These are phyloP conservation scores for Sporothrix humicola DNA, from an alignment of 2,329 filamentous ascomycete species.

Conservation along the genomic window DNA sequence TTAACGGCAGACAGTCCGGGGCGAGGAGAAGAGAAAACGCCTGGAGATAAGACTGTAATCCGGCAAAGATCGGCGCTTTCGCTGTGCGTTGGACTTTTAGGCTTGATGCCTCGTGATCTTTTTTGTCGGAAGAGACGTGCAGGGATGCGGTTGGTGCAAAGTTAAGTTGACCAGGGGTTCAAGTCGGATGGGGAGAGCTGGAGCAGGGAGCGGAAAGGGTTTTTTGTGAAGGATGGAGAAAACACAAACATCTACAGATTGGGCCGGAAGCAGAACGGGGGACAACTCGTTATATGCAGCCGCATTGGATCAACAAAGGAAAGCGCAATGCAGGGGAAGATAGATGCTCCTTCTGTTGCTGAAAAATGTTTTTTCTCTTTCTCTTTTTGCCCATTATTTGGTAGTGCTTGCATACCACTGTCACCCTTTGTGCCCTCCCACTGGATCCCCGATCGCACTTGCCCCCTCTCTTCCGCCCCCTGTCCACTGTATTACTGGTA, in stretches of 20 bases:
- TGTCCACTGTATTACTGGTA: background rate
- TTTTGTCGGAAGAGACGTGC: slow-evolving; percentile 6
- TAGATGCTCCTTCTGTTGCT: slow-evolving; percentile 8
- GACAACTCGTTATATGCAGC: slow-evolving; percentile 17
- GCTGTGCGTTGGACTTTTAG: background rate
- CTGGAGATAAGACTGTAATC: slow-evolving; percentile 24
- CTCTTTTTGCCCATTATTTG: background rate
- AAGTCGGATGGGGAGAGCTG: background rate
- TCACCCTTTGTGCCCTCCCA: slow-evolving; percentile 5
- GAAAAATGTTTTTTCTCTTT: slow-evolving; percentile 7
- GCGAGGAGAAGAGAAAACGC: background rate
- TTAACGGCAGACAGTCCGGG: background rate
- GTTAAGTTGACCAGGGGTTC: background rate
- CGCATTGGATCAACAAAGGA: slow-evolving; percentile 12
- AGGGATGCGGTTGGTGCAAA: background rate
- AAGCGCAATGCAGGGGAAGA: slow-evolving; percentile 15
- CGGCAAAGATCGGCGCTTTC: slow-evolving; percentile 26
- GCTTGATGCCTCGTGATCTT: slow-evolving; percentile 13
- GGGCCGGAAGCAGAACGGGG: slow-evolving; percentile 3
- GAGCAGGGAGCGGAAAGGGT: slow-evolving; percentile 3
- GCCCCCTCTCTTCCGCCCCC: background rate
- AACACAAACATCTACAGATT: background rate
- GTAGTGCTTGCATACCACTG: background rate
- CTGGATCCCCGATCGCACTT: slow-evolving; percentile 1
- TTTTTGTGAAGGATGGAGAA: slow-evolving; percentile 16